phyloP scores from a whole-genome alignment of 106 monocot genomes.

The Dioscorea zingiberensis region DNA sequence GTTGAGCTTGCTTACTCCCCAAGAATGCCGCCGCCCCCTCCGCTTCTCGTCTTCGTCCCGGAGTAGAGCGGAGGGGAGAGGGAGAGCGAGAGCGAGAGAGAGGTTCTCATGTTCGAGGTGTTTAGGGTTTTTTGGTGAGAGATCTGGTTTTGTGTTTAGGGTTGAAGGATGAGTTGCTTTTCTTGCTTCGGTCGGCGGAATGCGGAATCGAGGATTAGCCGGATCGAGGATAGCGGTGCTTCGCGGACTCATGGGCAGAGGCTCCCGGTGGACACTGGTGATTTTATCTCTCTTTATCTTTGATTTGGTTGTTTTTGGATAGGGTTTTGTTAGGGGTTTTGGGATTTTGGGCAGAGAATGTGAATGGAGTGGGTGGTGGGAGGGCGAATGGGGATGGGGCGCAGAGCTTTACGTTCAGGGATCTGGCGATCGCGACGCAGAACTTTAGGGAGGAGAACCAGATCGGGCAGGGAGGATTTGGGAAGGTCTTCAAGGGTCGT shows the following conservation, averaged over 20 bases:
- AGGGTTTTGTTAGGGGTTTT: background rate
- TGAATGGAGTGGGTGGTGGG: background rate
- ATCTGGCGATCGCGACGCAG: constrained; percentile 66
- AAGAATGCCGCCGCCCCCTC: background rate
- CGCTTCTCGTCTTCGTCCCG: background rate
- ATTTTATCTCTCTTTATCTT: background rate
- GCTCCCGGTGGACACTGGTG: too few species aligned
- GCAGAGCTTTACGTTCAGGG: constrained; percentile 54
- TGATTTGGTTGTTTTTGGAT: background rate
- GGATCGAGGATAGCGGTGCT: background rate
- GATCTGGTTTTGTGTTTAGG: background rate
- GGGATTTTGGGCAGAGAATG: background rate
- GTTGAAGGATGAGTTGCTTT: constrained; percentile 4
- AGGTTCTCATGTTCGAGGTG: background rate
- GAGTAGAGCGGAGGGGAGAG: background rate
- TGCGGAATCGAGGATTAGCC: background rate
- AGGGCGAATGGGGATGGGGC: constrained; percentile 21
- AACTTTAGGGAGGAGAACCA: constrained; percentile 71
- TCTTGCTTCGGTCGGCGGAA: constrained; percentile 1
- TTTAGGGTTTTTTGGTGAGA: background rate
- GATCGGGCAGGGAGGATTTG: constrained; percentile 90
- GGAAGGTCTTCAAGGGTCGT: constrained; percentile 75
- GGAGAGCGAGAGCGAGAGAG: background rate
- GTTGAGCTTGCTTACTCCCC: background rate
- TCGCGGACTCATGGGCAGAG: too few species aligned